Conservation (phyloP, 768 basidiomycete species). For the Pleurotus salmoneostramineus region DNA sequence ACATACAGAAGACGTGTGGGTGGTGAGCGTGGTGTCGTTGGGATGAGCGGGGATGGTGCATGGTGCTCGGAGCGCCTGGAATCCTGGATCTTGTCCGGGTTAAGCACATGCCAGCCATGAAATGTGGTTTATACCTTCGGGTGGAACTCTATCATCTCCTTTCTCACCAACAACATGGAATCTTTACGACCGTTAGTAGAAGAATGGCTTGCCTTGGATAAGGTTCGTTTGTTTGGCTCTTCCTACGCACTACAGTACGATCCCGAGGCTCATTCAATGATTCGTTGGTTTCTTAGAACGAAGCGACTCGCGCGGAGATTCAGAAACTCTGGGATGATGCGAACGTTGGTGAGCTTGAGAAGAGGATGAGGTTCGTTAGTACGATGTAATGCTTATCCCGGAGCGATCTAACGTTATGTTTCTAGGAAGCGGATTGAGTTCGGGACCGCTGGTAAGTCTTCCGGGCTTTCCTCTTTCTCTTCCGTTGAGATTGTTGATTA, state of each 20-base stretch:
- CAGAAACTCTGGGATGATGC: slow-evolving; percentile 38
- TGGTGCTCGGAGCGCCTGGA: neutral
- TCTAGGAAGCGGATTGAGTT: slow-evolving; percentile 73
- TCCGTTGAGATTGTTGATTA: neutral
- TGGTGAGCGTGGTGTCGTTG: no score
- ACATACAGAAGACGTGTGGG: no score
- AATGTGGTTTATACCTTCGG: neutral
- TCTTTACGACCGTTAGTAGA: slow-evolving; percentile 38
- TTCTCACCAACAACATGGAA: slow-evolving; percentile 6
- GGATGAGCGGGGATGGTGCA: neutral
- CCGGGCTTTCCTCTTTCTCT: neutral
- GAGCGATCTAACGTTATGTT: neutral
- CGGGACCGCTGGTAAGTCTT: slow-evolving; percentile 71
- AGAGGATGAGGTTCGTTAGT: slow-evolving; percentile 45
- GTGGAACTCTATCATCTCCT: neutral
- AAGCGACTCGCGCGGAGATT: slow-evolving; percentile 45
- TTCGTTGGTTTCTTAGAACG: slow-evolving; percentile 35
- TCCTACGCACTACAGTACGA: no score
- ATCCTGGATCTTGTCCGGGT: neutral
- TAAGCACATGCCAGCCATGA: neutral
- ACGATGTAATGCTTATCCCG: neutral
- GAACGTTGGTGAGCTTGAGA: slow-evolving; percentile 45
- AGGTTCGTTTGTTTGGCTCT: slow-evolving; percentile 21
- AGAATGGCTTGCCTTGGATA: slow-evolving; percentile 48
- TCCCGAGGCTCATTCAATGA: neutral